Evolutionary conservation across 106 monocot species (phyloP), one percentile per base, ranked within the genome.

Genomic region (Acorus gramineus): DNA sequence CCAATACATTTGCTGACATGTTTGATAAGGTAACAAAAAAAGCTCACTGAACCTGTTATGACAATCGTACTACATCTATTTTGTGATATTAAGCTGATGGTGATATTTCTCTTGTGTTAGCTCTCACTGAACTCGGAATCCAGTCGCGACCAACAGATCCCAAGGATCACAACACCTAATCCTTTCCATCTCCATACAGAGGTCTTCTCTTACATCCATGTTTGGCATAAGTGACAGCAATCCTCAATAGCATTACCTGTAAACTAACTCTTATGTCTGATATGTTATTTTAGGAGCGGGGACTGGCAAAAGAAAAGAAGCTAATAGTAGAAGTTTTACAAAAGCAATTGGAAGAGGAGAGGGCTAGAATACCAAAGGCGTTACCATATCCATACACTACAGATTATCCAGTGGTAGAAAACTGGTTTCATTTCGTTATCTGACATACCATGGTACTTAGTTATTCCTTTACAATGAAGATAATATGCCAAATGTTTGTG

Each of bases 171-270:
- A 5, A 71, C 73, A 45, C 88, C 96, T 12, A 85, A 84, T 67
- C 96, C 96, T n/a, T 98, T 98, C 64, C 78, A 92, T 77, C 87
- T 98, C 2, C 79, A 76, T n/a, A 98, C 96, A 52, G 88, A 98
- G 81, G 90, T 95, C 45, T n/a, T 60, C 49, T 28, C 28, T 28
- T 28, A 28, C 28, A 28, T 28, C 5, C 0, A 46, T 8, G 13
- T 60, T 10, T 63, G 28, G 28, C 28, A 28, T 28, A 28, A 28
- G 28, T 28, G 1, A 28, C 28, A 28, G 28, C 28, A 28, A 28
- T 28, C 28, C 28, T 28, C 1, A n/a, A n/a, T 28, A 1, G 28
- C 1, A 28, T 28, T 28, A 28, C 28, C 1, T 28, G 28, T 28
- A 28, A 28, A 28, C 28, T 28, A 28, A 28, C 28, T 28, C 28